Conservation (phyloP, 1,139 yeast genomes). For the Lodderomyces elongisporus region DNA sequence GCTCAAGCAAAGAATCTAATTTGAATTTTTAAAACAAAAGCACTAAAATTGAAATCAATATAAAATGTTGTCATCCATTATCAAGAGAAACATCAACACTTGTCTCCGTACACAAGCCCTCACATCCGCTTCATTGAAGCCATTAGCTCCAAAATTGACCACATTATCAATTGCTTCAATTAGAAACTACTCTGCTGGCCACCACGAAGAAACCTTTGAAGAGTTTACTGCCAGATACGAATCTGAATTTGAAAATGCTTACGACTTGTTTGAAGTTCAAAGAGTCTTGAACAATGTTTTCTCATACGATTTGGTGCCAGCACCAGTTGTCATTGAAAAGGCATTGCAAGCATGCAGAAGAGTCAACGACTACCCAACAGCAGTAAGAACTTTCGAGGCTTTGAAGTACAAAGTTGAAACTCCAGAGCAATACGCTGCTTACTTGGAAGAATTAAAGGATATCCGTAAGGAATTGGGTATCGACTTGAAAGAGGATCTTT, state of each 20-base stretch:
- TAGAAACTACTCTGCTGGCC: conserved; percentile 50
- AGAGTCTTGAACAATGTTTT: conserved; percentile 86
- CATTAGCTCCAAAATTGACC: too few relatives aligned
- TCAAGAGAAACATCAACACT: too few relatives aligned
- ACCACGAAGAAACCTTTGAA: conserved; percentile 87
- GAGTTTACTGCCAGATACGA: conserved; percentile 92
- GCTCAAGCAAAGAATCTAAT: too few relatives aligned
- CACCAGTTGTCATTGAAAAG: conserved; percentile 92
- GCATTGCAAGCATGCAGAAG: conserved; percentile 98
- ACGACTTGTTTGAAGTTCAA: conserved; percentile 96
- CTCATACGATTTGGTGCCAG: conserved; percentile 97
- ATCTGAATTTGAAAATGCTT: conserved; percentile 96
- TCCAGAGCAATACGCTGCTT: conserved; percentile 89
- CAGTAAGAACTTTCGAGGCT: conserved; percentile 95
- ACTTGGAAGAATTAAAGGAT: conserved; percentile 89
- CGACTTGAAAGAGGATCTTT: conserved; percentile 90
- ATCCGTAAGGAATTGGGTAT: conserved; percentile 90
- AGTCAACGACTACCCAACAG: conserved; percentile 98
- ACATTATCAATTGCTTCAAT: not conserved
- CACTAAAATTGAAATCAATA: too few relatives aligned
- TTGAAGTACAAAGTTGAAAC: conserved; percentile 94
- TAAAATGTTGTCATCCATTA: too few relatives aligned
- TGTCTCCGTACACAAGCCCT: too few relatives aligned
- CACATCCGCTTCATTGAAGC: too few relatives aligned
- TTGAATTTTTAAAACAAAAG: too few relatives aligned